phyloP scores from a whole-genome alignment of 2,329 filamentous ascomycete genomes.

The Fonsecaea monophora region DNA sequence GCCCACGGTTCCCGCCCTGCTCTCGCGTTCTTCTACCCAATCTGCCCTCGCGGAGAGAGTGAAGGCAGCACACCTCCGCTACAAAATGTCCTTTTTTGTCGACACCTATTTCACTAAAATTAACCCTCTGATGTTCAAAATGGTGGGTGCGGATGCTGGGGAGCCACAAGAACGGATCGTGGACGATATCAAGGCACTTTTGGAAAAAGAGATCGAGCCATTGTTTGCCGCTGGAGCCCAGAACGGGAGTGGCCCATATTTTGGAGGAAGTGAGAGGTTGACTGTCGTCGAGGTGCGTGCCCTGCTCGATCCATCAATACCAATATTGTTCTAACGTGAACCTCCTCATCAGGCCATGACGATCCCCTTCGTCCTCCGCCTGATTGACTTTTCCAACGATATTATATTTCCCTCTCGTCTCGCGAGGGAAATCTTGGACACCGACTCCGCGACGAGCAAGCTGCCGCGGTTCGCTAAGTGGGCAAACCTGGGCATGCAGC shows the following conservation, averaged over 20 bases:
- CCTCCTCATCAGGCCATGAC: constrained; percentile 60
- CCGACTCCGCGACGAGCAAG: constrained; percentile 41
- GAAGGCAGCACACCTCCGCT: constrained; percentile 66
- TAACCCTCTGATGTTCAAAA: constrained; percentile 55
- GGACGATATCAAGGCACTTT: constrained; percentile 60
- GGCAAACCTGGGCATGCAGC: constrained; percentile 64
- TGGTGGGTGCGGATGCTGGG: constrained; percentile 55
- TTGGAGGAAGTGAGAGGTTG: constrained; percentile 67
- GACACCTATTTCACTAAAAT: constrained; percentile 73
- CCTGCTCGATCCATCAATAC: not conserved
- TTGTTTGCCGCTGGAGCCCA: constrained; percentile 56
- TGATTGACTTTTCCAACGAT: constrained; percentile 60
- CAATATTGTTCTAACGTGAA: not conserved
- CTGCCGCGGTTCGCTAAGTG: constrained; percentile 72
- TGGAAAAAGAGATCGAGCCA: constrained; percentile 76
- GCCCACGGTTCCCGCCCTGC: constrained; percentile 25
- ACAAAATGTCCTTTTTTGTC: constrained; percentile 73
- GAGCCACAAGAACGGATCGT: constrained; percentile 59
- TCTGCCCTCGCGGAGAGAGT: constrained; percentile 50
- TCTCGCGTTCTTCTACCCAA: not conserved
- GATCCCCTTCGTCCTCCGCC: constrained; percentile 71
- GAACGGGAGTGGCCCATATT: constrained; percentile 59
- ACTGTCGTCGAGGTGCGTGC: constrained; percentile 74
- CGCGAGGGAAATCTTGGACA: constrained; percentile 51
- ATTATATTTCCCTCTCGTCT: constrained; percentile 52